Conservation (phyloP, 2,329 filamentous ascomycete genomes). For the Talaromyces sp. region DNA sequence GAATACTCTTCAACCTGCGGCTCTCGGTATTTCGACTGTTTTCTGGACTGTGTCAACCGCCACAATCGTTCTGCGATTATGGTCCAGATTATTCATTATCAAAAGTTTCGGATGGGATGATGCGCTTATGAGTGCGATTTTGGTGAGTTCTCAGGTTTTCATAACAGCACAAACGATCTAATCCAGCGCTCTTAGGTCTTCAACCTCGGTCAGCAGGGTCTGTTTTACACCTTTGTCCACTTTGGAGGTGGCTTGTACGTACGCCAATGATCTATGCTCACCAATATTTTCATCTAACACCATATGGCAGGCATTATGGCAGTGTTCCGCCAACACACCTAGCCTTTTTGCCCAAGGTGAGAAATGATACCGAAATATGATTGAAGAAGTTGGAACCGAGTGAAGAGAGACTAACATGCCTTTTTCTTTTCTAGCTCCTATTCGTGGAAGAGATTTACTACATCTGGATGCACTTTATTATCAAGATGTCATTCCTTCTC, state of each 20-base stretch:
- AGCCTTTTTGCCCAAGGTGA: not conserved
- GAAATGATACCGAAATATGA: not conserved
- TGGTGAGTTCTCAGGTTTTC: not conserved
- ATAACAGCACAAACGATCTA: not conserved
- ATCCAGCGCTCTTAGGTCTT: not conserved
- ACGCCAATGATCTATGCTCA: not conserved
- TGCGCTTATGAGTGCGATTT: not conserved
- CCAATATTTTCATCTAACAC: not conserved
- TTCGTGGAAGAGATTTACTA: not conserved
- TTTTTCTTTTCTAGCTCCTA: not conserved
- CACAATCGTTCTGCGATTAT: not conserved
- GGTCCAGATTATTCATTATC: not conserved
- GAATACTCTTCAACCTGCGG: not conserved
- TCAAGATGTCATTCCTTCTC: slow-evolving; percentile 5
- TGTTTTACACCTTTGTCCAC: not conserved
- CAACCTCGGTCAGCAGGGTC: not conserved
- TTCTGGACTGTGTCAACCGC: not conserved
- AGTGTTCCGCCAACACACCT: not conserved
- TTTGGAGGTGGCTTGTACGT: not conserved
- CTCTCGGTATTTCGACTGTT: not conserved
- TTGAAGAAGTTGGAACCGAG: not conserved
- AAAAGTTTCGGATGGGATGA: not conserved
- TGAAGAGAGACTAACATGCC: not conserved
- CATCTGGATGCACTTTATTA: slow-evolving; percentile 4
- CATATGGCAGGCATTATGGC: not conserved